A percentile compares a stretch with the other conserved stretches of the same genome.
These are phyloP conservation scores for Aspergillus carbonarius DNA, from an alignment of 2,329 filamentous ascomycete genomes.

Conservation along the genomic window DNA sequence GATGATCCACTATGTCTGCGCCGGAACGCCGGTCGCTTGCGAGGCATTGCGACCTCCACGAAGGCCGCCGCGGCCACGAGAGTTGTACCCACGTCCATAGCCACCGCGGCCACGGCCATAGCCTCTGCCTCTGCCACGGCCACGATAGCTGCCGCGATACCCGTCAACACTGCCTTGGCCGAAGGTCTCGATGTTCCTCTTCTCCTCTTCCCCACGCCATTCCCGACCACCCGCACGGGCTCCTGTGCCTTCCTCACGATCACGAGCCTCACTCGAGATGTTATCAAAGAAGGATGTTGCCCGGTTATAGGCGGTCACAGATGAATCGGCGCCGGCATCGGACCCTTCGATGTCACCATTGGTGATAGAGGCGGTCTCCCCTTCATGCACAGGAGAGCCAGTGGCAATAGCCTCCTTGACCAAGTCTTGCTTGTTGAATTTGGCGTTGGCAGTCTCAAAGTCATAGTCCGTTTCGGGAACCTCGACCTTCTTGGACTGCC, in stretches of 20 bases:
- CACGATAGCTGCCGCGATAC: conserved; percentile 76
- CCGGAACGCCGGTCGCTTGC: conserved; percentile 40
- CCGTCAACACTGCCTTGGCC: conserved; percentile 94
- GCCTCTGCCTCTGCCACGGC: conserved; percentile 54
- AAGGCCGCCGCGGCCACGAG: conserved; percentile 40
- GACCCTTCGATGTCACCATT: conserved; percentile 42
- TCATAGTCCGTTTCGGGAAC: conserved; percentile 91
- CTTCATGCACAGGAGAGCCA: conserved; percentile 63
- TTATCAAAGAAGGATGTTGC: conserved; percentile 94
- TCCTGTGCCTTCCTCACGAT: conserved; percentile 70
- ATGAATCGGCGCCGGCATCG: conserved; percentile 31
- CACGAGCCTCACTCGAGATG: conserved; percentile 90
- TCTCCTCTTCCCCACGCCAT: conserved; percentile 89
- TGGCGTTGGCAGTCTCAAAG: conserved; percentile 81
- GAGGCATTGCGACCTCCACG: conserved; percentile 39
- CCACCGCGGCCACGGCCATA: conserved; percentile 51
- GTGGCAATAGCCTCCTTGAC: conserved; percentile 84
- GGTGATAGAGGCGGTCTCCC: conserved; percentile 49
- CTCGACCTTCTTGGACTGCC: conserved; percentile 68
- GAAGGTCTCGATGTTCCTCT: conserved; percentile 96
- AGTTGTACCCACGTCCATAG: conserved; percentile 44
- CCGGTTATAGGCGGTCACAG: conserved; percentile 73
- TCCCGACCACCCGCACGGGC: conserved; percentile 75
- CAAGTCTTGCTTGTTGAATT: conserved; percentile 84
- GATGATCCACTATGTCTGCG: conserved; percentile 26